Base-by-base conservation (phyloP, 169 alveolate species). In the Plasmodium coatneyi region DNA sequence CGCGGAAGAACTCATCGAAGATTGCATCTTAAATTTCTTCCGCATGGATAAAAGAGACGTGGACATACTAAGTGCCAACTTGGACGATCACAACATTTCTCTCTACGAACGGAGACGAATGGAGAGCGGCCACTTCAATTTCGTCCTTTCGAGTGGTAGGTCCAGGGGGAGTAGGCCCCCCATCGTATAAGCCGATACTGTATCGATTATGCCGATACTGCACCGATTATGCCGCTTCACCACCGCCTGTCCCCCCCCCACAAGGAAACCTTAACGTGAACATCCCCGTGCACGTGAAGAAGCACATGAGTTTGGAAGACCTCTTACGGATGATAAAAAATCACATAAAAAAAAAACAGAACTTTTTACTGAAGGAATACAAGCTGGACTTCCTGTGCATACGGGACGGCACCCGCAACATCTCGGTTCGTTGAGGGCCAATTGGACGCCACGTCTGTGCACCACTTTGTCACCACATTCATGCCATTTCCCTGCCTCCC, bases 1-100 rank as follows among this genome's bases (percentile, higher is more conserved):
- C 16, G 39, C 86, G 3, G 76, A 86, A 7, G 93, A 86, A 76
- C 52, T 86, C 36, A 34, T 71, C n/a, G 93, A 86, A 7, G 83
- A 86, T 0, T 16, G 66, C 41, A 12, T 56, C 41, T 32, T 52
- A 1, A 76, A 76, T 16, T 56, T 76, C 19, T 74, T 9, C 30
- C 41, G 46, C 19, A 2, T n/a, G 30, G 36, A 43, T 14, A 52
- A 76, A 46, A 25, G 80, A 12, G 32, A 86, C 32, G 28, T 36
- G 34, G 39, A 76, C 25, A 86, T 12, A 76, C 56, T 86, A 1
- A 54, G 19, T 36, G 19, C 25, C 79, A 52, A 76, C 28, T n/a
- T 86, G 43, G 22, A 46, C 41, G 80, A 49, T 1, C 32, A 72
- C 4, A 86, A 76, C 34, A 86, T 76, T 34, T 74, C 36, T 34